These are phyloP conservation scores for Candida mesenterica DNA, from an alignment of 1,139 yeast genomes.

Conservation along the genomic window DNA sequence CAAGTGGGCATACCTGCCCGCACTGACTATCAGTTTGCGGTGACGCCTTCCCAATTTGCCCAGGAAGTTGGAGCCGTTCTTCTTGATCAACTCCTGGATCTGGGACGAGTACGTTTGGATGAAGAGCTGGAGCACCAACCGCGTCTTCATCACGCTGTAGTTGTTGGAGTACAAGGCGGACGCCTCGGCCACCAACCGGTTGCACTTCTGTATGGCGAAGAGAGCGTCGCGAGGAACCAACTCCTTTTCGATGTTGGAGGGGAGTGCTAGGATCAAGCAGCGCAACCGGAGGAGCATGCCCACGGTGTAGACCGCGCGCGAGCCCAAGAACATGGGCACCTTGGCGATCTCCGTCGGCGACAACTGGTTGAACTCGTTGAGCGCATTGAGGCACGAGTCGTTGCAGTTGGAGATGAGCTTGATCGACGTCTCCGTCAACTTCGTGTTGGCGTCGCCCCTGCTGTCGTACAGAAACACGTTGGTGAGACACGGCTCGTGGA, in stretches of 20 bases:
- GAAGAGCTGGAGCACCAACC: conserved; percentile 55
- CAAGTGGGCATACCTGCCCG: conserved; percentile 8
- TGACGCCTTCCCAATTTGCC: conserved; percentile 1
- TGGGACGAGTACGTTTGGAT: conserved; percentile 61
- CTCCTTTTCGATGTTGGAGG: conserved; percentile 48
- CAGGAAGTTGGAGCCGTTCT: conserved; percentile 24
- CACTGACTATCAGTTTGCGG: conserved; percentile 4
- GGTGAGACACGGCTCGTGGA: conserved; percentile 60
- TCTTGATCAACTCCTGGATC: conserved; percentile 34
- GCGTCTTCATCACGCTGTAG: conserved; percentile 50
- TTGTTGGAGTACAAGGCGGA: conserved; percentile 43
- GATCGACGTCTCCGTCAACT: conserved; percentile 28
- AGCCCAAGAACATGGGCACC: conserved; percentile 61
- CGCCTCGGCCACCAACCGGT: conserved; percentile 38
- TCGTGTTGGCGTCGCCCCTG: conserved; percentile 10
- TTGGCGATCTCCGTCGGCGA: conserved; percentile 46
- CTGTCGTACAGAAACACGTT: conserved; percentile 24
- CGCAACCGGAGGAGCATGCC: conserved; percentile 64
- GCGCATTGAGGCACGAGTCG: conserved; percentile 51
- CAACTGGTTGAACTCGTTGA: conserved; percentile 48
- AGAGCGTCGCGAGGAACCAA: conserved; percentile 52
- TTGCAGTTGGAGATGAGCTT: conserved; percentile 51
- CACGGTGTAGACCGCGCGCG: conserved; percentile 66
- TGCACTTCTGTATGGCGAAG: conserved; percentile 41
- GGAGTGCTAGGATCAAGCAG: conserved; percentile 53